These are phyloP conservation scores for Phoma sp. DNA, from an alignment of 2,329 filamentous ascomycete genomes.

Conservation along the genomic window DNA sequence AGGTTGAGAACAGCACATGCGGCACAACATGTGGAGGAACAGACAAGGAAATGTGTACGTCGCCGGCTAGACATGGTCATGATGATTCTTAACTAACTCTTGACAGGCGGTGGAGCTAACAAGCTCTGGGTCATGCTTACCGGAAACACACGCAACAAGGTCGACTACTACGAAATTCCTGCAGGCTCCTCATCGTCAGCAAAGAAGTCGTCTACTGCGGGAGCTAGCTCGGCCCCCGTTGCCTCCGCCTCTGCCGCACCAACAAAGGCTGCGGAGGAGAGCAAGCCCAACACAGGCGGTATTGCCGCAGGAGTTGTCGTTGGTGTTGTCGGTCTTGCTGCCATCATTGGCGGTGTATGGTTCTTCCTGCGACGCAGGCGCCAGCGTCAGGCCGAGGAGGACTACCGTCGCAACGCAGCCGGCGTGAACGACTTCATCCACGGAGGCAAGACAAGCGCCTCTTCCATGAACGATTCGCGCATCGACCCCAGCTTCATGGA, in stretches of 20 bases:
- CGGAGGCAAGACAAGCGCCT: constrained; percentile 70
- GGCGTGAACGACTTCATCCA: constrained; percentile 75
- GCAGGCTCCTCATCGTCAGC: constrained; percentile 29
- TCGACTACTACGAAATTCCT: constrained; percentile 43
- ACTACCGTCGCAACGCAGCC: constrained; percentile 81
- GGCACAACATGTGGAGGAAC: constrained; percentile 71
- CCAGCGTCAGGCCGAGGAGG: constrained; percentile 80
- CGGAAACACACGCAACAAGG: constrained; percentile 52
- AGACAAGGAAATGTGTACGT: constrained; percentile 68
- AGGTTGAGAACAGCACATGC: constrained; percentile 68
- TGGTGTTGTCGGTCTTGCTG: constrained; percentile 74
- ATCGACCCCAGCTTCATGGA: constrained; percentile 85
- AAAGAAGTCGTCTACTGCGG: constrained; percentile 25
- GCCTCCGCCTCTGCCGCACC: constrained; percentile 43
- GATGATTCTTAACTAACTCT: constrained; percentile 26
- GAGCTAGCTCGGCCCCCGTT: constrained; percentile 19
- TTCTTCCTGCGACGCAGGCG: constrained; percentile 79
- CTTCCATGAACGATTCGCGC: constrained; percentile 79
- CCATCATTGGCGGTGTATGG: constrained; percentile 71
- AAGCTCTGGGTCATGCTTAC: constrained; percentile 62
- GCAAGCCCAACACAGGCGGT: constrained; percentile 73
- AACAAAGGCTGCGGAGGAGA: constrained; percentile 49
- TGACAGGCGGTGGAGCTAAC: constrained; percentile 65
- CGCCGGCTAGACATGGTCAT: background rate
- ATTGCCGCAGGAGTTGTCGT: constrained; percentile 90